Percentiles rank a stretch among this genome's conserved stretches.
Evolutionary conservation across 2,329 filamentous ascomycete genomes (phyloP).

Genomic region (Aureobasidium melanogenum): DNA sequence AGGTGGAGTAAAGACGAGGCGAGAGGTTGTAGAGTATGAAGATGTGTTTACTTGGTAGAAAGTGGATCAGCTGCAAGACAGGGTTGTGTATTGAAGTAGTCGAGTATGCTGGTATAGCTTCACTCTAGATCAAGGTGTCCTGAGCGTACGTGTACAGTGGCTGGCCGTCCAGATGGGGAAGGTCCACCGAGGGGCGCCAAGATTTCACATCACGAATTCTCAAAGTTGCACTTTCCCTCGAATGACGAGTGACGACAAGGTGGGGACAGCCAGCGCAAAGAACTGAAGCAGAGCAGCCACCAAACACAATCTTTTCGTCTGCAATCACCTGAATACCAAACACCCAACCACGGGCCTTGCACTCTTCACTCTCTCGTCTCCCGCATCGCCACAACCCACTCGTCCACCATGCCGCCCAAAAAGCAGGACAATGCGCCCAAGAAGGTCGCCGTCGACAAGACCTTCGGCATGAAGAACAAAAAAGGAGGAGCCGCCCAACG

Average conservation of each 20-base stretch:
- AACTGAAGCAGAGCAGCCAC: neutral
- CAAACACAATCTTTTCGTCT: neutral
- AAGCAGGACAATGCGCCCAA: constrained; percentile 47
- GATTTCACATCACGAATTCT: neutral
- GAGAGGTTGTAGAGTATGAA: neutral
- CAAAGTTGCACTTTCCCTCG: neutral
- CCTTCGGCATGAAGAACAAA: constrained; percentile 99
- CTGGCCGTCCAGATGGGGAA: neutral
- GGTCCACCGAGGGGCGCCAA: neutral
- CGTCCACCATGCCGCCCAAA: constrained; percentile 63
- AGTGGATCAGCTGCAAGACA: neutral
- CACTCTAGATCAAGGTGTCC: neutral
- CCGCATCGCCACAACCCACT: constrained; percentile 2
- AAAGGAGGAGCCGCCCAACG: constrained; percentile 87
- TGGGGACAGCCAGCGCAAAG: neutral
- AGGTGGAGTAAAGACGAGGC: no score
- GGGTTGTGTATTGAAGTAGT: no score
- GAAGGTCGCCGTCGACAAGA: constrained; percentile 81
- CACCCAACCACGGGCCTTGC: neutral
- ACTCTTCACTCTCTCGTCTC: neutral
- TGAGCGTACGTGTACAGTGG: constrained; percentile 4
- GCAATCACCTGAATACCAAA: neutral
- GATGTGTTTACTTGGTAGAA: neutral
- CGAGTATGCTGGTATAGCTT: neutral
- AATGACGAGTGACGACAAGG: neutral